Evolutionary conservation across 2,329 filamentous ascomycete genomes (phyloP).

Genomic region (Trichophyton rubrum): DNA sequence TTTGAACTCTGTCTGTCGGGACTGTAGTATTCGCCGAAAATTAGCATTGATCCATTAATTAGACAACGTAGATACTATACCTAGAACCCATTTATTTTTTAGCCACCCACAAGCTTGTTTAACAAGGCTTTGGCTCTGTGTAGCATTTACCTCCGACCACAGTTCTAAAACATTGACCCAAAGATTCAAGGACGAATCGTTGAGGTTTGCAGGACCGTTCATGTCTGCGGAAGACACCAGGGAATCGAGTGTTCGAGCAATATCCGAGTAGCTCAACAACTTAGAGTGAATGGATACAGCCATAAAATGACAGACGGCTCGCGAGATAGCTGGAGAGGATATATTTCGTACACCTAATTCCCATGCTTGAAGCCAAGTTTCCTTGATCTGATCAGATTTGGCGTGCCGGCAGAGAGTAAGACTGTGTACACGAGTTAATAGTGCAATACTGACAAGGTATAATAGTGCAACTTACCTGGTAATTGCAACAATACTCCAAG

Average conservation of each 20-base stretch:
- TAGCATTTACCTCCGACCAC: conserved; percentile 55
- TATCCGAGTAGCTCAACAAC: conserved; percentile 53
- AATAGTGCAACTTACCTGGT: conserved; percentile 48
- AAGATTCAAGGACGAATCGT: conserved; percentile 65
- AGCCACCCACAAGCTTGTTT: conserved; percentile 71
- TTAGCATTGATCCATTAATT: neutral
- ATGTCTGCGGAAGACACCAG: conserved; percentile 67
- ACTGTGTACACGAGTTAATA: conserved; percentile 15
- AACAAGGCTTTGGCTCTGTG: conserved; percentile 52
- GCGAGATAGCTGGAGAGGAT: conserved; percentile 56
- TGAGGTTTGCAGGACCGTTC: conserved; percentile 63
- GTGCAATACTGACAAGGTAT: neutral
- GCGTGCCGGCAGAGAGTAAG: conserved; percentile 25
- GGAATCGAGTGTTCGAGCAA: conserved; percentile 57
- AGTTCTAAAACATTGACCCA: conserved; percentile 58
- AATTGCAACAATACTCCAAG: conserved; percentile 77
- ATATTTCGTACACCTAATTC: conserved; percentile 59
- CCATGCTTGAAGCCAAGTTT: conserved; percentile 62
- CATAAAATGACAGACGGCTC: conserved; percentile 65
- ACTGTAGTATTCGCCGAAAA: conserved; percentile 28
- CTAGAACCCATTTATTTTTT: conserved; percentile 67
- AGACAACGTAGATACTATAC: conserved; percentile 34
- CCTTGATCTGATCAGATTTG: conserved; percentile 30
- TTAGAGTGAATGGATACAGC: conserved; percentile 52
- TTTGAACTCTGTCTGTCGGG: conserved; percentile 50